phyloP scores from a whole-genome alignment of 2,329 filamentous ascomycete species.

The Diplodia mutila region DNA sequence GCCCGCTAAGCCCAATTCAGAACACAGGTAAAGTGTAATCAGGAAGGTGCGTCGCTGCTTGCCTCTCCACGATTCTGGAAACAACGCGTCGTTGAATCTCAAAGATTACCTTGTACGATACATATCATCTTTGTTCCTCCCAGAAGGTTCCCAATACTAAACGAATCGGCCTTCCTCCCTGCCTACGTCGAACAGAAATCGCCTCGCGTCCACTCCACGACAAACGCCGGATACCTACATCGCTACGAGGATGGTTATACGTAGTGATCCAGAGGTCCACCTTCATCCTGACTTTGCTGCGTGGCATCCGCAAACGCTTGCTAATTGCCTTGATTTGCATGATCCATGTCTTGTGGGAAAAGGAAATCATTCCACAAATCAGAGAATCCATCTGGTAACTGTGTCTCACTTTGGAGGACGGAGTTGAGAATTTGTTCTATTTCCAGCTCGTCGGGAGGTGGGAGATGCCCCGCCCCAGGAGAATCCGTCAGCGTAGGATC shows the following conservation, averaged over 20 bases:
- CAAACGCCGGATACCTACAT: too few relatives aligned
- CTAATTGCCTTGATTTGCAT: not conserved
- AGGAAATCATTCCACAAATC: not conserved
- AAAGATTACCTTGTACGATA: too few relatives aligned
- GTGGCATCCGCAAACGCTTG: not conserved
- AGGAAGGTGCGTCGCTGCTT: too few relatives aligned
- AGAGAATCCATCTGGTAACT: not conserved
- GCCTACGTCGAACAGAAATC: too few relatives aligned
- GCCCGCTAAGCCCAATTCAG: too few relatives aligned
- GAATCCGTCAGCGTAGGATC: not conserved
- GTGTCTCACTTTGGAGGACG: not conserved
- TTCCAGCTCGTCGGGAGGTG: not conserved
- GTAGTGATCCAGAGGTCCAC: not conserved
- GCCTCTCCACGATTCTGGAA: too few relatives aligned
- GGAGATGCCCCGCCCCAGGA: not conserved
- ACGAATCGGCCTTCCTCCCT: too few relatives aligned
- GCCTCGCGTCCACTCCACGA: not conserved
- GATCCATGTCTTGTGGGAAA: not conserved
- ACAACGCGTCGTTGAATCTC: too few relatives aligned
- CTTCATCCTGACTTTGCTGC: not conserved
- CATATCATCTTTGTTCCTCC: too few relatives aligned
- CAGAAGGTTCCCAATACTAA: too few relatives aligned
- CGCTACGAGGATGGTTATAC: not conserved
- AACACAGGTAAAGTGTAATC: too few relatives aligned
- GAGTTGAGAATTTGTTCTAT: not conserved